These are phyloP conservation scores for Saccharum hybrid DNA, from an alignment of 202 grass and related monocot species.

Conservation along the genomic window DNA sequence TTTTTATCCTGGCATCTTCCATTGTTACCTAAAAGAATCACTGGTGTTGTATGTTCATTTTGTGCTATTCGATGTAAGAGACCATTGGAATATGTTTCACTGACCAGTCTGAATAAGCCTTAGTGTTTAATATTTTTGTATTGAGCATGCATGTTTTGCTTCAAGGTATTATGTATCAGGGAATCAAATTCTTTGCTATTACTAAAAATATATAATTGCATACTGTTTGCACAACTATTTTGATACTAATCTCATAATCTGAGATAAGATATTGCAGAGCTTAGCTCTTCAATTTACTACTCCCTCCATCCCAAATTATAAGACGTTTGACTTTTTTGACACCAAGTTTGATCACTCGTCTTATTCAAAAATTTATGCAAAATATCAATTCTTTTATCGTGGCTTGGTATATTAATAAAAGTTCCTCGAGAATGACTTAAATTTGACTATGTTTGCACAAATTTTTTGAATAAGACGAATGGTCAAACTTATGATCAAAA, in stretches of 20 bases:
- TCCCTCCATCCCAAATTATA: too few species aligned
- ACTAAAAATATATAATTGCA: not conserved
- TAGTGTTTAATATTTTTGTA: conserved; percentile 30
- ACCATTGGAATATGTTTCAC: not conserved
- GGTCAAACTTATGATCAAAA: too few species aligned
- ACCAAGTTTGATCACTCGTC: too few species aligned
- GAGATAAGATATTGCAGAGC: not conserved
- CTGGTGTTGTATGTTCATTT: not conserved
- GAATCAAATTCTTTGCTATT: not conserved
- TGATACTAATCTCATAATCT: not conserved
- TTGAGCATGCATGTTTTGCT: conserved; percentile 19
- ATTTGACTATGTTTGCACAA: too few species aligned
- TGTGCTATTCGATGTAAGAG: not conserved
- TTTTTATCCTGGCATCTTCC: not conserved
- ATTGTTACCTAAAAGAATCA: not conserved
- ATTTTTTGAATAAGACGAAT: too few species aligned
- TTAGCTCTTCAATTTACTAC: conserved; percentile 28
- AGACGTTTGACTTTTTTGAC: too few species aligned
- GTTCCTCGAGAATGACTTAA: too few species aligned
- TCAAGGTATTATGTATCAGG: not conserved
- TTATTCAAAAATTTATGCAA: too few species aligned
- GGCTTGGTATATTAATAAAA: too few species aligned
- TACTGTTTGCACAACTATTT: not conserved
- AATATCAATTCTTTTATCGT: too few species aligned
- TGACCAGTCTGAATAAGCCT: not conserved